These are phyloP conservation scores for Rhododendron vialii DNA, from an alignment of 148 eudicot species.

Conservation along the genomic window DNA sequence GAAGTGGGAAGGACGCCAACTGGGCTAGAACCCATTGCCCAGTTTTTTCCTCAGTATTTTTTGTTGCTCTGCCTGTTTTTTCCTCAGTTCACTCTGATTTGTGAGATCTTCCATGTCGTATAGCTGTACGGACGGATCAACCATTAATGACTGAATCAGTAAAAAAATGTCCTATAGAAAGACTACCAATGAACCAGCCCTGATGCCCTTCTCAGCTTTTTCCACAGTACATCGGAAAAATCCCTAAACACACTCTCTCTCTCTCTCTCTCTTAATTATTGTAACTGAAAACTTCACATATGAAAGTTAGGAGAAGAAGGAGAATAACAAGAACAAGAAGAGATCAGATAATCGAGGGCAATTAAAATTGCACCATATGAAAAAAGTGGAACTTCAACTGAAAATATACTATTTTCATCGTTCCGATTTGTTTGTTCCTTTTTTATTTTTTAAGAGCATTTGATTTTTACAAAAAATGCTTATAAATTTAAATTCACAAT, in stretches of 20 bases:
- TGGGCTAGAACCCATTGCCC: too few species aligned
- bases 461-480: too few species aligned
- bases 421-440: too few species aligned
- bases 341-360: neutral
- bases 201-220: conserved; percentile 18
- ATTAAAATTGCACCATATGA: conserved; percentile 9
- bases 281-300: conserved; percentile 28
- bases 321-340: conserved; percentile 14
- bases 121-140: conserved; percentile 21
- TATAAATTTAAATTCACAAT: too few species aligned
- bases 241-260: conserved; percentile 7
- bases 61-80: too few species aligned
- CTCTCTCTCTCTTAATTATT: conserved; percentile 13
- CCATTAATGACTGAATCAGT: conserved; percentile 31
- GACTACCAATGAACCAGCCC: conserved; percentile 17
- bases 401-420: neutral
- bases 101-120: conserved; percentile 2
- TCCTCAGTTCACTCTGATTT: neutral
- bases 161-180: conserved; percentile 14
- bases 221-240: conserved; percentile 14
- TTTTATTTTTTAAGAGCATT: too few species aligned
- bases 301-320: neutral
- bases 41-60: neutral
- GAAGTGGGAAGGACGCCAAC: too few species aligned
- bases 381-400: neutral